Conservation (phyloP, 495 filamentous ascomycete genomes). For the Aspergillus indologenus region DNA sequence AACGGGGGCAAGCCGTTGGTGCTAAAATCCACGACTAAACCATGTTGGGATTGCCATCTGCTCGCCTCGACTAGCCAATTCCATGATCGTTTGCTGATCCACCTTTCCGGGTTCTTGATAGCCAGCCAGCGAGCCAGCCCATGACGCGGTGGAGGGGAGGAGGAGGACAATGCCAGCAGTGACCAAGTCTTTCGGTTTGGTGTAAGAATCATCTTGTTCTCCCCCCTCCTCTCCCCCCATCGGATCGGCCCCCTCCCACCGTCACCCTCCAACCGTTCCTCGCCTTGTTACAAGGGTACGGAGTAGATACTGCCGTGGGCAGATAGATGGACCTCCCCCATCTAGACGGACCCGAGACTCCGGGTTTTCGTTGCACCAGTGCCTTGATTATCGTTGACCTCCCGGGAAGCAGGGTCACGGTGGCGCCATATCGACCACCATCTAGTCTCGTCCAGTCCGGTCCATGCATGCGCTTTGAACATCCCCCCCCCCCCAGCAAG, state of each 20-base stretch:
- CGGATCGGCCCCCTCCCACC: background rate
- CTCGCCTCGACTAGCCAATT: background rate
- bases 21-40: background rate
- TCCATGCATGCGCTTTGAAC: background rate
- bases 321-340: too few species aligned
- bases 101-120: background rate
- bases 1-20: background rate
- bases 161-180: too few species aligned
- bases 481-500: background rate
- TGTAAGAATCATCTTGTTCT: background rate
- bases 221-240: background rate
- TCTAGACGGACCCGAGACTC: background rate
- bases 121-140: too few species aligned
- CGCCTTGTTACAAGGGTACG: too few species aligned
- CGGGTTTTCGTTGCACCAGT: background rate
- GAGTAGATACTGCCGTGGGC: background rate
- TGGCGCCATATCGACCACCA: background rate
- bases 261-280: too few species aligned
- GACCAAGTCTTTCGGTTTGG: too few species aligned
- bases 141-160: too few species aligned
- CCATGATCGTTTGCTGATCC: background rate
- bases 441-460: background rate
- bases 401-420: background rate
- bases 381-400: background rate
- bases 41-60: background rate